Conservation (phyloP, 306 rosid genomes). For the Cucurbita maxima region DNA sequence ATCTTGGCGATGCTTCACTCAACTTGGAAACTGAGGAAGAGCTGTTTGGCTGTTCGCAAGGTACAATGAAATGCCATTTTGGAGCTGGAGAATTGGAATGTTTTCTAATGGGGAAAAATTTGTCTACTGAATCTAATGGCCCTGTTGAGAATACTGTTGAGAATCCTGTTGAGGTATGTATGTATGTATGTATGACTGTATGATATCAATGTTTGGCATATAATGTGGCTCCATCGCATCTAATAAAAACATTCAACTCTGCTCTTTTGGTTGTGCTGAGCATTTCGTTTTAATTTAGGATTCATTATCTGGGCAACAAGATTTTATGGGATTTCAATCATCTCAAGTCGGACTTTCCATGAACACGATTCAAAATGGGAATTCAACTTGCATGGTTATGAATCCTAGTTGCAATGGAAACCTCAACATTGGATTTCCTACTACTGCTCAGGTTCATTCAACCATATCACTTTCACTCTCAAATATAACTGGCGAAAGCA, state of each 20-base stretch:
- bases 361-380: slow-evolving; percentile 26
- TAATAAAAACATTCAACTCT: too few species aligned
- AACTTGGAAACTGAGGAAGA: slow-evolving; percentile 31
- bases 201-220: too few species aligned
- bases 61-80: slow-evolving; percentile 25
- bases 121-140: slow-evolving; percentile 38
- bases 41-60: slow-evolving; percentile 36
- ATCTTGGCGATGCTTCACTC: slow-evolving; percentile 28
- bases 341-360: slow-evolving; percentile 28
- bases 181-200: too few species aligned
- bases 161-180: slow-evolving; percentile 43
- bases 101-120: slow-evolving; percentile 41
- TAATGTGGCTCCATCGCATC: too few species aligned
- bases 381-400: slow-evolving; percentile 33
- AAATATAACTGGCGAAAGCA: slow-evolving; percentile 44
- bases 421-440: slow-evolving; percentile 50
- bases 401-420: slow-evolving; percentile 25
- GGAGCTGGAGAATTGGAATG: slow-evolving; percentile 46
- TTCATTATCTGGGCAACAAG: slow-evolving; percentile 41
- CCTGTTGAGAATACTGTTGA: slow-evolving; percentile 40
- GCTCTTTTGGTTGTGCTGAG: too few species aligned
- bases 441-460: slow-evolving; percentile 40
- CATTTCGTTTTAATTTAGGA: slow-evolving; percentile 25
- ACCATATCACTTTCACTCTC: slow-evolving; percentile 39
- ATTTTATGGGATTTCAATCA: slow-evolving; percentile 35